Evolutionary conservation across 2,329 filamentous ascomycete genomes (phyloP), one percentile per base, ranked within the genome.

Genomic region (Stylonectria norvegica): DNA sequence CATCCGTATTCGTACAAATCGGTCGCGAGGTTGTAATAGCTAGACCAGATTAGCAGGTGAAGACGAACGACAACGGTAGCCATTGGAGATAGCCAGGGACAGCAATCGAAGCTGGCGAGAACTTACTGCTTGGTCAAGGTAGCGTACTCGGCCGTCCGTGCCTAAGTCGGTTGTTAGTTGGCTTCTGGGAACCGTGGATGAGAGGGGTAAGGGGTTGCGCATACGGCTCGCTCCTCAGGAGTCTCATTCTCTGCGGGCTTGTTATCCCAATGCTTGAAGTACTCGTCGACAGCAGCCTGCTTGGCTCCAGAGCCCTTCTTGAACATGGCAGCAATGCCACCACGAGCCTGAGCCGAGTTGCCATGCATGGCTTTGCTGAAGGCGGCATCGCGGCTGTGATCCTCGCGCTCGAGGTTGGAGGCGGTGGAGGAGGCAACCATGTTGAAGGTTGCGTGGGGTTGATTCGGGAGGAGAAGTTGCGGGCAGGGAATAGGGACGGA

Each of bases 1-100:
- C 93, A 98, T 58, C 90, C 93, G 57, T 95, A 93, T 73, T 97
- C 93, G 75, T 95, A 95, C 36, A 95, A 69, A 62, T 95, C 90
- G 54, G 90, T 96, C n/a, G 88, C 89, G 34, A 95, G 80, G 70
- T 96, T 95, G 75, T 96, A 96, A 77, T 96, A 95, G 66, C 85
- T 89, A 53, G 10, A 34, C 20, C 31, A 34, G 27, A 15, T 9
- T 36, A 18, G n/a, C 25, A 34, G 14, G 20, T 18, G n/a, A 23
- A 19, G 23, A 14, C 9, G 19, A 30, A n/a, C n/a, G 34, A 25
- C 18, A 42, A 31, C 17, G 17, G 18, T 25, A 34, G 22, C 22
- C 22, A 25, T 25, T n/a, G n/a, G n/a, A n/a, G n/a, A 25, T 25
- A 15, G 10, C 11, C 17, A 12, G 7, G 10, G 23, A 31, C 5